Conservation (phyloP, 352 stramenopile species). For the Phytophthora parvispora region DNA sequence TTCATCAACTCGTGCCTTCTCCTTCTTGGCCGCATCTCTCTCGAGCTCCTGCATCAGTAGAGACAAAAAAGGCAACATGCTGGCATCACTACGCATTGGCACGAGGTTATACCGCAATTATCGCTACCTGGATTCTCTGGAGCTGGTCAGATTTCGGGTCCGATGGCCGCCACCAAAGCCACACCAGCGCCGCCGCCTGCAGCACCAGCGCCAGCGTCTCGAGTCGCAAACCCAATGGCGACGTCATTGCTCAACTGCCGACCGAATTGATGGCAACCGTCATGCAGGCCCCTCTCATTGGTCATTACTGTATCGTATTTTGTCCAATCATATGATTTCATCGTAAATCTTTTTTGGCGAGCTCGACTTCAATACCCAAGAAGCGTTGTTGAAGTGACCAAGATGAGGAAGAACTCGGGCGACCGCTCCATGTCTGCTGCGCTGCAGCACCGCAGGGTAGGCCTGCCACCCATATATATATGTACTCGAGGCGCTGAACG, state of each 20-base stretch:
- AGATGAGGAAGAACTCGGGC: conserved; percentile 51
- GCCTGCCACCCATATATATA: neutral
- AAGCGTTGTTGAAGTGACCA: conserved; percentile 12
- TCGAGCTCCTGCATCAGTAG: conserved; percentile 38
- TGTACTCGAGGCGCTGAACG: neutral
- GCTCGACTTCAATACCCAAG: conserved; percentile 9
- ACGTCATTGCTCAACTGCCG: conserved; percentile 27
- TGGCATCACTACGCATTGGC: neutral
- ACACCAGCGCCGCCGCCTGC: conserved; percentile 40
- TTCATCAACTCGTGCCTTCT: conserved; percentile 68
- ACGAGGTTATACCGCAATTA: too few relatives aligned
- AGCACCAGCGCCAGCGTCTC: conserved; percentile 42
- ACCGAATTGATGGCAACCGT: conserved; percentile 23
- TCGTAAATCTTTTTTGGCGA: conserved; percentile 10
- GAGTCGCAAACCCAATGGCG: conserved; percentile 18
- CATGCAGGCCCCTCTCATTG: conserved; percentile 22
- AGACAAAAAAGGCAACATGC: conserved; percentile 10
- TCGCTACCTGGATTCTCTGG: conserved; percentile 23
- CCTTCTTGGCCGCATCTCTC: conserved; percentile 52
- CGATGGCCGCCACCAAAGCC: conserved; percentile 32
- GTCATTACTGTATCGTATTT: conserved; percentile 10
- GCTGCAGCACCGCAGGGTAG: conserved; percentile 67
- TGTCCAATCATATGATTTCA: too few relatives aligned
- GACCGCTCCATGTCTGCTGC: conserved; percentile 55
- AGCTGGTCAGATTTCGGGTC: neutral